These are phyloP conservation scores for Tuber umbilicatum DNA, from an alignment of 495 filamentous ascomycete genomes.

Conservation along the genomic window DNA sequence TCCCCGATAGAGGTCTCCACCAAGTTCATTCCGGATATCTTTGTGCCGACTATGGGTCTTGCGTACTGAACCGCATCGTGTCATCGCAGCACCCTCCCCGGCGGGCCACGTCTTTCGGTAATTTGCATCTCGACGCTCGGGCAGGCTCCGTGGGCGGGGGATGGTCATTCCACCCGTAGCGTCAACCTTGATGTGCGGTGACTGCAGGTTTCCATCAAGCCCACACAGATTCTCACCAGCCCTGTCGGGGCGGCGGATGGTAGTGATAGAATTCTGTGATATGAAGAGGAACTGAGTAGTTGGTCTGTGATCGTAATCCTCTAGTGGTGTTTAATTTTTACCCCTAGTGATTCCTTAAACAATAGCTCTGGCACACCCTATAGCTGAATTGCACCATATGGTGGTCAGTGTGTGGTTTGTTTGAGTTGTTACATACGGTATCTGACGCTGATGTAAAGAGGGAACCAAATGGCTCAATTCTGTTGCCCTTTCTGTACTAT, in stretches of 20 bases:
- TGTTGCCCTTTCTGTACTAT: no score
- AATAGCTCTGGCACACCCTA: conserved; percentile 77
- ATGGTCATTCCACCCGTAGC: conserved; percentile 81
- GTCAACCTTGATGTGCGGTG: conserved; percentile 83
- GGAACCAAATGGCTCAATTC: no score
- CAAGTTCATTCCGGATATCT: conserved; percentile 95
- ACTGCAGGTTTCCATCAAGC: conserved; percentile 85
- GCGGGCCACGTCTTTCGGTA: conserved; percentile 83
- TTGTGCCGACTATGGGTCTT: conserved; percentile 93
- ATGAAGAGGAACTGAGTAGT: conserved; percentile 89
- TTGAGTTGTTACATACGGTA: no score
- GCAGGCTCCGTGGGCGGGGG: conserved; percentile 58
- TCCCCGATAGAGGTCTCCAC: conserved; percentile 71
- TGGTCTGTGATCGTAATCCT: conserved; percentile 49
- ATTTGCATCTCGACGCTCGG: conserved; percentile 72
- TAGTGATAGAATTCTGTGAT: conserved; percentile 95
- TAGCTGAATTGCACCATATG: conserved; percentile 72
- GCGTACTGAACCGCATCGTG: conserved; percentile 93
- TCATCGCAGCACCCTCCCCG: conserved; percentile 62
- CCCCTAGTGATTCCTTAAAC: not conserved
- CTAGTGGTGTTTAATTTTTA: conserved; percentile 6
- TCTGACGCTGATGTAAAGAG: no score
- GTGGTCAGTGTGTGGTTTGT: no score
- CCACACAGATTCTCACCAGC: conserved; percentile 88
- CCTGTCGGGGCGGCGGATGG: conserved; percentile 75